Base-by-base conservation (phyloP, 2,329 filamentous ascomycete genomes). In the Lecanicillium sp. region DNA sequence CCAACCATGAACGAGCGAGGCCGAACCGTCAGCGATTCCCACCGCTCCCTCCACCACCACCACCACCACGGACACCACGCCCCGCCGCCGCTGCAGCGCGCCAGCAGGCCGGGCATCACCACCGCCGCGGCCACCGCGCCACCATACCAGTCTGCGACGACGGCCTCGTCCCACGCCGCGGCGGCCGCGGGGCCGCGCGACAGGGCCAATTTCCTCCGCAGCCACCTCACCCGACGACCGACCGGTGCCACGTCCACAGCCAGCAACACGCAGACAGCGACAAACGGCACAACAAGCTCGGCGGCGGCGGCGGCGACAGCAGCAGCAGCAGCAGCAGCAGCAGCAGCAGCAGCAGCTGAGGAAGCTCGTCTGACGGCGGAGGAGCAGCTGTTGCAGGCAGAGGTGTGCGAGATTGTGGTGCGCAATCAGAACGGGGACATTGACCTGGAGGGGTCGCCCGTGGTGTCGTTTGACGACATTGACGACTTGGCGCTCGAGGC, bases 361-460 rank as follows among this genome's bases (percentile, higher is more conserved):
- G 73, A 70, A 32, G 56, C 77, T 48, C 69, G 72, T 42, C 63
- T 77, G n/a, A 73, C 75, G 50, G 64, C 66, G 44, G 71, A 74
- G 40, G 37, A 41, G 36, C 27, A 48, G 37, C 37, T 15, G 30
- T 65, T 68, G 14, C 59, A 68, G n/a, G 67, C 64, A 5, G 70
- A 74, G 40, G 64, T 59, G n/a, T 62, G 60, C 5, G 79, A 83
- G 55, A 83, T 85, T 50, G 76, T 85, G 8, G 74, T 83, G 38
- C 71, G 81, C 54, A 76, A 84, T 57, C 68, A 75, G 62, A 75
- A 83, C 56, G 81, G 81, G 41, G 79, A 84, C 54, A 73, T 82
- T 49, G 74, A 81, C 60, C 64, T 84, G n/a, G 70, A 69, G 14
- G 78, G 81, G 51, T 75, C 76, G 38, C 77, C 74, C 1, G 70